Evolutionary conservation across 805 yeast species (phyloP).

Genomic region (Sungouiella blattae): DNA sequence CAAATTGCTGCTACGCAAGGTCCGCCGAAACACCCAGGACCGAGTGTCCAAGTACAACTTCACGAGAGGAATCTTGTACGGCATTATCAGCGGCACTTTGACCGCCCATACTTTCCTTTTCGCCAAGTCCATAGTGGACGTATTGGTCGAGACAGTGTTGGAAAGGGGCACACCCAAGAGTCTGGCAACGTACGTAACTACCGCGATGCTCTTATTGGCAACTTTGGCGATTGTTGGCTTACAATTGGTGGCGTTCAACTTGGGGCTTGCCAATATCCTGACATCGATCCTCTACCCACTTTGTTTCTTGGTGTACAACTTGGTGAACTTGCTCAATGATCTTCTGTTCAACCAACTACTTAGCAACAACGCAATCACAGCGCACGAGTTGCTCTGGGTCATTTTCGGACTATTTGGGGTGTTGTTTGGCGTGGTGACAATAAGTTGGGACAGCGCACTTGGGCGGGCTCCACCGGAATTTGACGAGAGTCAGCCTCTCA

Average conservation of each 20-base stretch:
- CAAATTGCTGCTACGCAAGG: constrained; percentile 4
- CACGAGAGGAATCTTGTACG: constrained; percentile 59
- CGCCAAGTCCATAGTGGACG: constrained; percentile 82
- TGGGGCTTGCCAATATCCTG: constrained; percentile 65
- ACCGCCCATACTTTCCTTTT: constrained; percentile 83
- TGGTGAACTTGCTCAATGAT: constrained; percentile 50
- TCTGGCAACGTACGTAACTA: constrained; percentile 31
- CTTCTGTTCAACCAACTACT: constrained; percentile 60
- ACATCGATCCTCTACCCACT: constrained; percentile 81
- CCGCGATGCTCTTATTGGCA: constrained; percentile 43
- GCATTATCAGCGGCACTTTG: constrained; percentile 67
- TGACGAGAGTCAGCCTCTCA: constrained; percentile 7
- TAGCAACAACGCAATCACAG: constrained; percentile 35
- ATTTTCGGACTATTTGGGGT: constrained; percentile 47
- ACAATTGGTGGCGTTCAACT: constrained; percentile 70
- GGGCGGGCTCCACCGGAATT: constrained; percentile 1
- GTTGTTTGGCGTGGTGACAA: constrained; percentile 62
- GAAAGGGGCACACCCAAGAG: constrained; percentile 18
- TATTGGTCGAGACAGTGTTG: constrained; percentile 46
- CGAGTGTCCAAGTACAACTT: constrained; percentile 22
- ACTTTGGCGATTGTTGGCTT: constrained; percentile 64
- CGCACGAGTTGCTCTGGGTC: constrained; percentile 48
- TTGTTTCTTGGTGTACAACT: constrained; percentile 79
- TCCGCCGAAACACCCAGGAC: constrained; percentile 11
- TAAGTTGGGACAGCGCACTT: constrained; percentile 52